These are phyloP conservation scores for Pyrenophora graminea DNA, from an alignment of 2,329 filamentous ascomycete species.

Conservation along the genomic window DNA sequence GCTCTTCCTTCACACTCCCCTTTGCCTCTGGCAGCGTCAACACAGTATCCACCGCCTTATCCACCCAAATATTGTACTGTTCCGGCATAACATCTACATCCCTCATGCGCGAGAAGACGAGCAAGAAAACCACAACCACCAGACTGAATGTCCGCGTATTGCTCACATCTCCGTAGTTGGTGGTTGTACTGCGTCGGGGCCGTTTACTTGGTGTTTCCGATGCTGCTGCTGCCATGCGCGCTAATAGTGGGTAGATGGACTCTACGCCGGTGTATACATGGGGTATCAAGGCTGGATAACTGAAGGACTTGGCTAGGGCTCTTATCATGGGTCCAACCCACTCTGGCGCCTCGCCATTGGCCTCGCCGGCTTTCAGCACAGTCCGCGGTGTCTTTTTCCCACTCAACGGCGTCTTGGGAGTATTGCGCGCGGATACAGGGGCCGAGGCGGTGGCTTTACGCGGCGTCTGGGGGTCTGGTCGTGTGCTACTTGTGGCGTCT, in stretches of 20 bases:
- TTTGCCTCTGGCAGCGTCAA: conserved; percentile 55
- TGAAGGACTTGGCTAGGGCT: conserved; percentile 65
- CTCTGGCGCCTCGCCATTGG: conserved; percentile 30
- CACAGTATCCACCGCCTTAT: conserved; percentile 56
- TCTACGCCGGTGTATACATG: conserved; percentile 76
- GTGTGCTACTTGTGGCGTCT: conserved; percentile 29
- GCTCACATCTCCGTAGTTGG: conserved; percentile 15
- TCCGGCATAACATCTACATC: conserved; percentile 36
- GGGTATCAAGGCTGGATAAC: conserved; percentile 65
- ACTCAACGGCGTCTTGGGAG: conserved; percentile 33
- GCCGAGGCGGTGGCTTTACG: conserved; percentile 34
- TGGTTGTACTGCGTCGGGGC: conserved; percentile 51
- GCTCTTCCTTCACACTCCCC: conserved; percentile 52
- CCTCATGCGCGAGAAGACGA: conserved; percentile 57
- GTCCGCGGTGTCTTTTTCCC: conserved; percentile 29
- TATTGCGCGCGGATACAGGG: conserved; percentile 28
- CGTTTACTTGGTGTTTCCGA: conserved; percentile 50
- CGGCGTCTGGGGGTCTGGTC: conserved; percentile 35
- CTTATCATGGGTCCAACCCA: conserved; percentile 75
- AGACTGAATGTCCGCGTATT: conserved; percentile 49
- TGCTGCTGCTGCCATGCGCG: conserved; percentile 33
- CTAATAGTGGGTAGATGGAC: conserved; percentile 53
- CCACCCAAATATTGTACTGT: conserved; percentile 38
- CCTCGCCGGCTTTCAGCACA: conserved; percentile 17
- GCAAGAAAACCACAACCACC: conserved; percentile 64